Percentiles rank a stretch among this genome's conserved stretches.
Conservation (phyloP, 1,284 basidiomycete genomes). For the Ceratobasidium sp. region DNA sequence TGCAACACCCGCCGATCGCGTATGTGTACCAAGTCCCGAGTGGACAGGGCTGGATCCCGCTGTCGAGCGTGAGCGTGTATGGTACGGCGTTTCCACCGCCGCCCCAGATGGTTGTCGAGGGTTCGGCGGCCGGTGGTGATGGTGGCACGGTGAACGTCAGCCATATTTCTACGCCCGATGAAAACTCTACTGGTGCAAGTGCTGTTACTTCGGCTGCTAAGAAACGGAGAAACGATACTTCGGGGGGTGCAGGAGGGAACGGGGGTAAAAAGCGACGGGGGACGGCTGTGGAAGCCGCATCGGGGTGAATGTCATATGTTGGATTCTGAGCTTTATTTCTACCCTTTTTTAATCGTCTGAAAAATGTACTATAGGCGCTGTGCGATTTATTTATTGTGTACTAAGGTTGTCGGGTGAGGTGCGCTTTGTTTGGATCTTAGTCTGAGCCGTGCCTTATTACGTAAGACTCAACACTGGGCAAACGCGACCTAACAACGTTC, state of each 20-base stretch:
- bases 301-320: not conserved
- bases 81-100: constrained; percentile 27
- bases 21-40: constrained; percentile 37
- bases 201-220: not conserved
- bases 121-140: not conserved
- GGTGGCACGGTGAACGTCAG: constrained; percentile 7
- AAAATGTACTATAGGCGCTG: too few species aligned
- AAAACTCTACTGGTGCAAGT: not conserved
- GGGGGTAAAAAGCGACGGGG: constrained; percentile 13
- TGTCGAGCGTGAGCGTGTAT: constrained; percentile 34
- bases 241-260: not conserved
- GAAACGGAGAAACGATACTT: constrained; percentile 4
- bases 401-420: too few species aligned
- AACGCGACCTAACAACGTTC: too few species aligned
- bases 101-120: constrained; percentile 30
- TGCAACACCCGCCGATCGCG: constrained; percentile 33
- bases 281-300: not conserved
- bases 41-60: constrained; percentile 37
- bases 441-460: too few species aligned
- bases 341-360: too few species aligned
- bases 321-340: not conserved
- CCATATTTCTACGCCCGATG: not conserved
- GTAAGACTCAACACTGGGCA: too few species aligned
- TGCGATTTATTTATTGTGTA: too few species aligned
- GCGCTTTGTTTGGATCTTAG: too few species aligned